These are phyloP conservation scores for Coelastrella sp. DNA, from an alignment of 139 green algal species.

Conservation along the genomic window DNA sequence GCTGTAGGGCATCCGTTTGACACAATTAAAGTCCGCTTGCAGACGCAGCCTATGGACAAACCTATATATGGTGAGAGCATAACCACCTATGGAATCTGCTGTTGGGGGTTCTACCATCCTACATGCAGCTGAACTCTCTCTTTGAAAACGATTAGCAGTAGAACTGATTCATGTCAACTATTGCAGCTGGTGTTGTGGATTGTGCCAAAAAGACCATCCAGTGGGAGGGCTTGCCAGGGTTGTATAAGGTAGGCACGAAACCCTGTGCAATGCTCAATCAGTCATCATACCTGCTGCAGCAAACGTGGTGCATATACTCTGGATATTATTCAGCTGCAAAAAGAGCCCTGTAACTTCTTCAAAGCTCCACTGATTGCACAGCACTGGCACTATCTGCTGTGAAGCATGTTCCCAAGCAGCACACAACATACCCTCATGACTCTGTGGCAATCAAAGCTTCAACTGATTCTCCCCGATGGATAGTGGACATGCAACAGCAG, in stretches of 20 bases:
- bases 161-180: not conserved
- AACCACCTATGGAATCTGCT: not conserved
- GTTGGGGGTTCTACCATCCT: not conserved
- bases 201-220: slow-evolving; percentile 92
- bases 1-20: slow-evolving; percentile 92
- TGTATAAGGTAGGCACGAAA: slow-evolving; percentile 88
- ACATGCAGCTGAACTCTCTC: not conserved
- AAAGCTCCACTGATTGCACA: too few species aligned
- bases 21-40: slow-evolving; percentile 93
- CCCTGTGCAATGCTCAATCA: not conserved
- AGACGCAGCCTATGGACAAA: slow-evolving; percentile 88
- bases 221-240: slow-evolving; percentile 87
- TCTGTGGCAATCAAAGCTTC: too few species aligned
- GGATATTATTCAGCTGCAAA: too few species aligned
- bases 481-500: too few species aligned
- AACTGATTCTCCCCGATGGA: too few species aligned
- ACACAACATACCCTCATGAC: too few species aligned
- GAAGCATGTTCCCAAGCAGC: too few species aligned
- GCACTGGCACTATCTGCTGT: too few species aligned
- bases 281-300: not conserved
- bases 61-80: slow-evolving; percentile 88
- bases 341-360: too few species aligned
- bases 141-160: not conserved
- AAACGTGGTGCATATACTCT: too few species aligned
- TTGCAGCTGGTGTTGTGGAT: slow-evolving; percentile 87